A percentile compares a stretch with the other conserved stretches of the same genome.
phyloP scores from a whole-genome alignment of 202 grass and related monocot species.

The Panicum hallii region DNA sequence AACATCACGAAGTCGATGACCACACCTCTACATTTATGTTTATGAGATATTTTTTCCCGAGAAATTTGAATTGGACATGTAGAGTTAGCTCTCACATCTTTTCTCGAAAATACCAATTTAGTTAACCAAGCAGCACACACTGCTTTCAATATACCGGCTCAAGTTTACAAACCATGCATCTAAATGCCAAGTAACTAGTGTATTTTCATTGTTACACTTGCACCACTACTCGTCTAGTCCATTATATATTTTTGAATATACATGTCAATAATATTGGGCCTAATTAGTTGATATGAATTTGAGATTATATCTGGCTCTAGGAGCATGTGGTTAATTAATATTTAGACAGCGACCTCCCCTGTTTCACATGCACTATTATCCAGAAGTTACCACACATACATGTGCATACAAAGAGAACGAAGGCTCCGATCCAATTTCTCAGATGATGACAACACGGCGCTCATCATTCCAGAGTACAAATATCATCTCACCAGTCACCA shows the following conservation, averaged over 20 bases:
- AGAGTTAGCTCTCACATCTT: background rate
- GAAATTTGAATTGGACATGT: background rate
- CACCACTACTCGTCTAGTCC: background rate
- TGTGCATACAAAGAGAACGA: background rate
- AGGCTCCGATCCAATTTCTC: constrained; percentile 6
- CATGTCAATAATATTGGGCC: background rate
- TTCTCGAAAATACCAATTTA: background rate
- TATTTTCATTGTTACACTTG: no score
- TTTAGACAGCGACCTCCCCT: background rate
- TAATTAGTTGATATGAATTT: background rate
- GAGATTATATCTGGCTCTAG: background rate
- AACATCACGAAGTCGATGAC: background rate
- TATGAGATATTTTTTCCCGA: no score
- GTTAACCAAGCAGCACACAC: background rate
- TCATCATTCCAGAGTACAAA: constrained; percentile 53
- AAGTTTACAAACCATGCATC: background rate
- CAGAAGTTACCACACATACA: background rate
- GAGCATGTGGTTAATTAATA: background rate
- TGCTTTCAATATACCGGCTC: background rate
- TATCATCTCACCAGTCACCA: constrained; percentile 27
- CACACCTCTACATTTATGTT: no score
- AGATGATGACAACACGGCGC: constrained; percentile 25
- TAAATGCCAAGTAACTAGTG: background rate
- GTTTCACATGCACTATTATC: background rate
- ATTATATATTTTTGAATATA: background rate